A percentile compares a stretch with the other conserved stretches of the same genome.
Conservation (phyloP, 2,329 filamentous ascomycete genomes). For the Didymella pinodella region DNA sequence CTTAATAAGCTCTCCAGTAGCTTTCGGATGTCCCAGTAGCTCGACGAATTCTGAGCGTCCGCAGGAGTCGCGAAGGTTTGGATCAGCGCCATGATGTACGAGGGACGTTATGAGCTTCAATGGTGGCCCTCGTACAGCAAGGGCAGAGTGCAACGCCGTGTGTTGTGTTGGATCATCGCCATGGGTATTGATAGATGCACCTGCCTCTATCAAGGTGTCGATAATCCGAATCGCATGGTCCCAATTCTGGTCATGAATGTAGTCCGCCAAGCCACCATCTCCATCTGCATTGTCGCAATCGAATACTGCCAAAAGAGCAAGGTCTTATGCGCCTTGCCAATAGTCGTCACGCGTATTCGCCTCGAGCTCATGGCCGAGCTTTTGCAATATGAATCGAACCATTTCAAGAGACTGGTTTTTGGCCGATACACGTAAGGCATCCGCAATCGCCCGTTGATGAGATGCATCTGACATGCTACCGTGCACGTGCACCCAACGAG, state of each 20-base stretch:
- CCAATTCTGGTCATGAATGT: not conserved
- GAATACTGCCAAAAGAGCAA: not conserved
- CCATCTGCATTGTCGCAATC: not conserved
- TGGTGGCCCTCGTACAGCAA: not conserved
- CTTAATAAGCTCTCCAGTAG: too few species aligned
- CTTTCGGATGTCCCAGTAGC: too few species aligned
- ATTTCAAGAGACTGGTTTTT: not conserved
- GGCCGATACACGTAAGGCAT: not conserved
- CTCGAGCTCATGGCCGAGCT: not conserved
- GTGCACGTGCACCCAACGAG: too few species aligned
- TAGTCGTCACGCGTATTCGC: not conserved
- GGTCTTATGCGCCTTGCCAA: not conserved
- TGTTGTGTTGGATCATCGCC: not conserved
- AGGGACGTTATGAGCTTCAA: not conserved
- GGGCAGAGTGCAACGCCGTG: not conserved
- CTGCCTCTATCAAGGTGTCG: too few species aligned
- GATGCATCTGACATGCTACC: not conserved
- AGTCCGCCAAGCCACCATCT: too few species aligned
- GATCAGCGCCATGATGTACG: not conserved
- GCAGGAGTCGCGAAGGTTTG: too few species aligned
- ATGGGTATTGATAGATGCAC: not conserved
- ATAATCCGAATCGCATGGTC: not conserved
- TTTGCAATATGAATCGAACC: not conserved
- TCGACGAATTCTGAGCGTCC: too few species aligned
- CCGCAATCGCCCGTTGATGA: not conserved